Evolutionary conservation across 192 early-diverging fungal species (phyloP), one percentile per base, ranked within the genome.

Genomic region (Backusella parvicylindrica): DNA sequence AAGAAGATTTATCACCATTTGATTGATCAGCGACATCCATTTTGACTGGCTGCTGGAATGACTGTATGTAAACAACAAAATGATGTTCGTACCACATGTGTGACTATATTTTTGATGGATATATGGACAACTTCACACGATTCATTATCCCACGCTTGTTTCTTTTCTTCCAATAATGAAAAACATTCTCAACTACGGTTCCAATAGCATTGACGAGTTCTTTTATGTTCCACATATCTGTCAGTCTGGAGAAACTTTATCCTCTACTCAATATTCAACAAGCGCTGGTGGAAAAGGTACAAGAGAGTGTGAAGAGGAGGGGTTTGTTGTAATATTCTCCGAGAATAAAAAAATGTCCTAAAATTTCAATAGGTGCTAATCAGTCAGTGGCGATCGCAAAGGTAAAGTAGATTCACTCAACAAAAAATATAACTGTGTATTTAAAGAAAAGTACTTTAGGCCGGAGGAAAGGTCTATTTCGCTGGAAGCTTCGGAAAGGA

Each of bases 401-500:
- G 82, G 92, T 86, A 77, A 32, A 26, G n/a, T 64, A 49, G 16
- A 66, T n/a, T 18, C 9, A 66, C 1, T 16, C 1, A 56, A 26
- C 9, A 40, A 6, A 8, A 15, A n/a, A 40, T 13, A 56, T 6
- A 8, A 12, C 41, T 21, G 18, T 30, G 2, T 18, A 18, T 13
- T 21, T 15, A 33, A 64, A 28, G 3, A n/a, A 35, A 15, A n/a
- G 8, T 43, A 21, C 12, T 3, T 32, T 79, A 89, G 80, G 89
- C 94, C 6, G 91, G 92, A 8, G 87, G 80, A 2, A 79, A 86
- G 11, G 90, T 95, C 3, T 86, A 88, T 67, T 88, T 93, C 64
- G 91, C 90, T n/a, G 97, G 95, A 35, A 89, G 86, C 65, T 86
- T 98, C 15, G 97, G 97, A 21, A 81, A 81, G 9, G 97, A 98